Evolutionary conservation across 352 stramenopile species (phyloP).

Genomic region (Phytophthora litchii): DNA sequence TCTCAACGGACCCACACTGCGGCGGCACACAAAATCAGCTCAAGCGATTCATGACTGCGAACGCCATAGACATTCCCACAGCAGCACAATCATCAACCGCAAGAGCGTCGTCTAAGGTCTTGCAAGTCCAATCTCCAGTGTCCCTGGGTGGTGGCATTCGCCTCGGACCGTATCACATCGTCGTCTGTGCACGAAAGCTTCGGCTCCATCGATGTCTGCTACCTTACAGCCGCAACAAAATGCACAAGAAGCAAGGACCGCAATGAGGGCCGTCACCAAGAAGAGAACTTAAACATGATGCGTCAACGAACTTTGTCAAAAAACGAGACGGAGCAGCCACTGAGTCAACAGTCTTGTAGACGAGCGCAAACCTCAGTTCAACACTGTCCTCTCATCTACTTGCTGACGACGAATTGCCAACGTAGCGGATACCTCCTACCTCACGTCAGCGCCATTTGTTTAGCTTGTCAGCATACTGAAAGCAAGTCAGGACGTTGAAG

Average conservation of each 20-base stretch:
- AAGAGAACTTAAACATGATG: conserved; percentile 3
- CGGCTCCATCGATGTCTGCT: too few relatives aligned
- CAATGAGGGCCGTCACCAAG: neutral
- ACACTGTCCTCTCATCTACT: too few relatives aligned
- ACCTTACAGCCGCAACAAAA: too few relatives aligned
- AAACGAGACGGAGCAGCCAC: conserved; percentile 6
- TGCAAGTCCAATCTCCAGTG: too few relatives aligned
- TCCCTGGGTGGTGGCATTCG: too few relatives aligned
- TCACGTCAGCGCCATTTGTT: conserved; percentile 3
- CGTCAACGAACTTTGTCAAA: neutral
- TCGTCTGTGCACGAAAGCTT: too few relatives aligned
- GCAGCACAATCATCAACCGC: conserved; percentile 60
- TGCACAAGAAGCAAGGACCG: conserved; percentile 5
- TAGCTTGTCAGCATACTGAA: conserved; percentile 14
- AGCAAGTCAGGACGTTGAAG: conserved; percentile 24
- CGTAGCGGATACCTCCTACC: too few relatives aligned
- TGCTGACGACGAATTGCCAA: too few relatives aligned
- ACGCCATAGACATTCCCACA: conserved; percentile 44
- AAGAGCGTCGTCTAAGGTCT: conserved; percentile 85
- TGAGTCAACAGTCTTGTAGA: conserved; percentile 4
- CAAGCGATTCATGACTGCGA: conserved; percentile 47
- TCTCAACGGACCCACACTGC: too few relatives aligned
- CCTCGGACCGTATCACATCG: too few relatives aligned
- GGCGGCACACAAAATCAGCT: too few relatives aligned
- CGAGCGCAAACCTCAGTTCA: neutral